These are phyloP conservation scores for Alternaria atra DNA, from an alignment of 2,329 filamentous ascomycete genomes.

Conservation along the genomic window DNA sequence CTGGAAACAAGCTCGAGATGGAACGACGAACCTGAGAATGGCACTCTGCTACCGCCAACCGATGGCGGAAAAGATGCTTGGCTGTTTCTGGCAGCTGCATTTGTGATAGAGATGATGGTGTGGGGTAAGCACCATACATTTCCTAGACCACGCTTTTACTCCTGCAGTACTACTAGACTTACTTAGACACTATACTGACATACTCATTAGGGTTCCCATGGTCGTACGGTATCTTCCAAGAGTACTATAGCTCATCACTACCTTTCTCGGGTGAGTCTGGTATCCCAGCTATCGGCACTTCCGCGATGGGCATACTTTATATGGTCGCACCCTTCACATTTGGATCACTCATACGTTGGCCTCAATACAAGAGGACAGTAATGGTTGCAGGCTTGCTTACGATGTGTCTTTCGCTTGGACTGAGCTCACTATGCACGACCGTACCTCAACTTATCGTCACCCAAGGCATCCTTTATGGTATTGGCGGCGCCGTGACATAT, in stretches of 20 bases:
- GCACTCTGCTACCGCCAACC: slow-evolving; percentile 52
- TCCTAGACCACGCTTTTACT: neutral
- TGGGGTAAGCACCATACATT: slow-evolving; percentile 50
- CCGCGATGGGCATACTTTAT: slow-evolving; percentile 64
- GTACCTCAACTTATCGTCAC: slow-evolving; percentile 66
- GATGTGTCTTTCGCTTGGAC: slow-evolving; percentile 46
- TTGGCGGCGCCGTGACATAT: slow-evolving; percentile 66
- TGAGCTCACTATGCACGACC: slow-evolving; percentile 62
- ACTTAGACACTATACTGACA: slow-evolving; percentile 4
- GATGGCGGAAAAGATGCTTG: slow-evolving; percentile 63
- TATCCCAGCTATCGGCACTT: slow-evolving; percentile 72
- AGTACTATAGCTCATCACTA: slow-evolving; percentile 69
- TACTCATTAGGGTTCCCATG: slow-evolving; percentile 67
- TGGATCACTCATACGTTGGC: slow-evolving; percentile 45
- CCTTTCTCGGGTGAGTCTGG: slow-evolving; percentile 64
- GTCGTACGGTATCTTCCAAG: slow-evolving; percentile 75
- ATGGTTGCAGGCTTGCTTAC: slow-evolving; percentile 48
- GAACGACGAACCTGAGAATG: slow-evolving; percentile 13
- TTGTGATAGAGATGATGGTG: slow-evolving; percentile 61
- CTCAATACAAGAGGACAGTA: slow-evolving; percentile 40
- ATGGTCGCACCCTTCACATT: slow-evolving; percentile 54
- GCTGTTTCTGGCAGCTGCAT: slow-evolving; percentile 60
- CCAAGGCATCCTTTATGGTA: slow-evolving; percentile 69
- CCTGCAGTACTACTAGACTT: neutral
- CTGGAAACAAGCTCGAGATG: slow-evolving; percentile 12